A percentile compares a stretch with the other conserved stretches of the same genome.
phyloP scores from a whole-genome alignment of 169 alveolate species.

The Cryptosporidium bovis region DNA sequence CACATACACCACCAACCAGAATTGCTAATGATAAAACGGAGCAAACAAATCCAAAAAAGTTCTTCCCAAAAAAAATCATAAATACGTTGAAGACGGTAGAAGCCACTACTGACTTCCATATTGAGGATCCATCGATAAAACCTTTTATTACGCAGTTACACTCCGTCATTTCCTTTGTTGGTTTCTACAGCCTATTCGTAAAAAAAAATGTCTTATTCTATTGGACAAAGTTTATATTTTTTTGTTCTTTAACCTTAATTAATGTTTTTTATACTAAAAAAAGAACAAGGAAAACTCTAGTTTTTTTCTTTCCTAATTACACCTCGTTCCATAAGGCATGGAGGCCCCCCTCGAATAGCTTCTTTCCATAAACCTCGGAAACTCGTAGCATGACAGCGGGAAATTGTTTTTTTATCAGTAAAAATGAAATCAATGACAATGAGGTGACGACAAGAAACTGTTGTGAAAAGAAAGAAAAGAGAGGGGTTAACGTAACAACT shows the following conservation, averaged over 20 bases:
- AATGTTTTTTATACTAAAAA: background rate
- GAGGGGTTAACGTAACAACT: background rate
- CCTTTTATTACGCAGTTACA: conserved; percentile 59
- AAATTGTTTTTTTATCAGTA: too few species aligned
- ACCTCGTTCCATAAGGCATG: too few species aligned
- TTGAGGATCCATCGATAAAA: conserved; percentile 40
- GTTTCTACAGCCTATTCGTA: background rate
- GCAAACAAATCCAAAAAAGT: conserved; percentile 54
- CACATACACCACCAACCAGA: conserved; percentile 55
- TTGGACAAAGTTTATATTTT: too few species aligned
- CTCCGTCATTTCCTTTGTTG: conserved; percentile 34
- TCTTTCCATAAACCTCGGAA: too few species aligned
- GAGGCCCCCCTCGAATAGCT: too few species aligned
- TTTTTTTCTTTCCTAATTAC: background rate
- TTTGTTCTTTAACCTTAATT: background rate
- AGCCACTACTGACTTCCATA: conserved; percentile 69
- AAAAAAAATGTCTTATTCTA: too few species aligned
- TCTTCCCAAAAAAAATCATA: conserved; percentile 58
- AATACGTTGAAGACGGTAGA: conserved; percentile 42
- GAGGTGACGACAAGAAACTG: too few species aligned
- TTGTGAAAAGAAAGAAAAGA: too few species aligned
- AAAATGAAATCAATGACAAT: too few species aligned
- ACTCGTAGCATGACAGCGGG: too few species aligned
- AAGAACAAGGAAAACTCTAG: background rate
- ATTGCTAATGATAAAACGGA: conserved; percentile 37